Conservation (phyloP, 129 eudicot species). For the Scalesia atractyloides region DNA sequence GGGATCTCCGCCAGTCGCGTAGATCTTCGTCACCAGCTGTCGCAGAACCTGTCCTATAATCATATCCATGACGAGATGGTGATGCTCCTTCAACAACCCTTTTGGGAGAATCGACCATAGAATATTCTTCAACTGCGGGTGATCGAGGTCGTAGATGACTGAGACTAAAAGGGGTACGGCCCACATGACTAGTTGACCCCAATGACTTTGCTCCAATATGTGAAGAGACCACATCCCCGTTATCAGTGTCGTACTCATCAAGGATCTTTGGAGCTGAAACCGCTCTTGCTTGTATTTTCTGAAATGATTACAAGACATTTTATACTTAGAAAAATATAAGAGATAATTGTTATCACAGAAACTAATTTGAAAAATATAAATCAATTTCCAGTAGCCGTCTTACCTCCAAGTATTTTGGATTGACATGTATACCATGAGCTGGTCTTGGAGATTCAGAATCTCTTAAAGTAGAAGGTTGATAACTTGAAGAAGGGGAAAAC, state of each 20-base stretch:
- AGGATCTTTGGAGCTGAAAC: conserved; percentile 35
- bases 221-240: conserved; percentile 34
- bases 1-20: conserved; percentile 49
- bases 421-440: conserved; percentile 96
- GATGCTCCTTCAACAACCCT: conserved; percentile 55
- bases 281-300: conserved; percentile 55
- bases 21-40: conserved; percentile 44
- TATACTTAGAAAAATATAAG: not conserved
- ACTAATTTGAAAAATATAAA: not conserved
- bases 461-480: conserved; percentile 53
- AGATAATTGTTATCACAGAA: not conserved
- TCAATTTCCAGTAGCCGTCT: conserved; percentile 44
- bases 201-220: conserved; percentile 41
- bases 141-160: conserved; percentile 52
- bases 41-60: conserved; percentile 40
- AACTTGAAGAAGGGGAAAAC: conserved; percentile 50
- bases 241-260: conserved; percentile 48
- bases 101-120: conserved; percentile 45
- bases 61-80: conserved; percentile 57
- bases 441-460: conserved; percentile 94
- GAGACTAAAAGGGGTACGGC: conserved; percentile 46
- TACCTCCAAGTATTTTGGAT: conserved; percentile 91
- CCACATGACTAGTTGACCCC: conserved; percentile 46
- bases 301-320: conserved; percentile 28
- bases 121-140: conserved; percentile 52